These are phyloP conservation scores for Colletotrichum musicola DNA, from an alignment of 2,329 filamentous ascomycete genomes.

Conservation along the genomic window DNA sequence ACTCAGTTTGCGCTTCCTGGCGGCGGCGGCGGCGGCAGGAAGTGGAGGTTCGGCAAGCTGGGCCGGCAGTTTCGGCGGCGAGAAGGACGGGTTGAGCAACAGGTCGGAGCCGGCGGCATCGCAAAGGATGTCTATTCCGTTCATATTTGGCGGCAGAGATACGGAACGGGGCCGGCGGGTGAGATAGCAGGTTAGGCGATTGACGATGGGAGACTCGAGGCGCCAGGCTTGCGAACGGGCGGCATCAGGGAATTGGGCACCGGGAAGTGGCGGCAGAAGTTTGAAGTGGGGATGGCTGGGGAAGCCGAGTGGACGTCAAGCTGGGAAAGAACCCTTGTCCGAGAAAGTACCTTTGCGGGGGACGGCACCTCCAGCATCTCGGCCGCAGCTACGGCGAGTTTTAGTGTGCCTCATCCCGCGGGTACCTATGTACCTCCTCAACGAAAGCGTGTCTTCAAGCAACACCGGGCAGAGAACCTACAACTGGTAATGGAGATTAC, in stretches of 20 bases:
- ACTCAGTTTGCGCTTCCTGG: slow-evolving; percentile 32
- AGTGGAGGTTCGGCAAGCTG: slow-evolving; percentile 23
- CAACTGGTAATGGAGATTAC: too few relatives aligned
- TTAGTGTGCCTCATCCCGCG: background rate
- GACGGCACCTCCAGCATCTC: too few relatives aligned
- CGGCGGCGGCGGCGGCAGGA: slow-evolving; percentile 2
- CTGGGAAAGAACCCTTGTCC: background rate
- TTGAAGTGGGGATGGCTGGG: slow-evolving; percentile 1
- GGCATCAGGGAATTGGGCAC: slow-evolving; percentile 26
- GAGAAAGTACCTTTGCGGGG: background rate
- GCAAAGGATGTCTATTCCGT: slow-evolving; percentile 34
- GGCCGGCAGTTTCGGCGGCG: slow-evolving; percentile 27
- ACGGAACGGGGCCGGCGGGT: background rate
- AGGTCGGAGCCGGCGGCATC: slow-evolving; percentile 38
- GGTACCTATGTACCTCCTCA: background rate
- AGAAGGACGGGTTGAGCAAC: slow-evolving; percentile 26
- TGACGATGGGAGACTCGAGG: slow-evolving; percentile 13
- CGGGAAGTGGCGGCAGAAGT: slow-evolving; percentile 35
- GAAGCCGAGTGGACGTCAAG: slow-evolving; percentile 9
- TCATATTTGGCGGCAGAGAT: slow-evolving; percentile 21
- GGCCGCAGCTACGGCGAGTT: background rate
- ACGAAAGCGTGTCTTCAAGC: too few relatives aligned
- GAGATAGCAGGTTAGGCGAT: slow-evolving; percentile 4
- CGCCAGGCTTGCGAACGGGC: slow-evolving; percentile 12
- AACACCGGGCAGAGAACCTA: too few relatives aligned